Percentiles rank a stretch among this genome's conserved stretches.
Conservation (phyloP, 805 yeast species). For the Grigorovia jiainica region DNA sequence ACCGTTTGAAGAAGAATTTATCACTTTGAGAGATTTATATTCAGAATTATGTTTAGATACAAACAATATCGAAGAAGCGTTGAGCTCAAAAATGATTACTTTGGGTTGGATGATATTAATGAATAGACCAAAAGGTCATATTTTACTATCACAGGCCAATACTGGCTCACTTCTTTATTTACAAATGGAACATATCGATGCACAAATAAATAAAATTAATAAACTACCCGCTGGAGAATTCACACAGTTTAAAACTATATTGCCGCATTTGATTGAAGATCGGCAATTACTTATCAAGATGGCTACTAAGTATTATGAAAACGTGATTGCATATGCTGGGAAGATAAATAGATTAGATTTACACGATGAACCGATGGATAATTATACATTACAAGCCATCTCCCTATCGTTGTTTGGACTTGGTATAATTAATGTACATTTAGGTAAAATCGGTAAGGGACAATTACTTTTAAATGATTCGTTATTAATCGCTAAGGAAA, state of each 20-base stretch:
- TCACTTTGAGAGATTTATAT: conserved; percentile 60
- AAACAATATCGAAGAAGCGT: conserved; percentile 51
- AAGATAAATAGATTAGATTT: conserved; percentile 1
- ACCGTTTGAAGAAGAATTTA: conserved; percentile 61
- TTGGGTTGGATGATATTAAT: conserved; percentile 59
- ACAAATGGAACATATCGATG: conserved; percentile 50
- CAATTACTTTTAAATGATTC: conserved; percentile 53
- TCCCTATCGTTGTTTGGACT: conserved; percentile 73
- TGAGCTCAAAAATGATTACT: conserved; percentile 46
- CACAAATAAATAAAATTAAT: conserved; percentile 5
- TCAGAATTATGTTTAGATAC: conserved; percentile 54
- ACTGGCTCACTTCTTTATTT: conserved; percentile 56
- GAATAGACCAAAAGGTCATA: conserved; percentile 47
- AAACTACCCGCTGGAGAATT: neutral
- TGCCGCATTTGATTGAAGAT: too few species aligned
- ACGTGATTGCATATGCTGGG: conserved; percentile 23
- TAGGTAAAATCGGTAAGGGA: conserved; percentile 44
- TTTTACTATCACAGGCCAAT: conserved; percentile 53
- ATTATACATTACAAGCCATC: conserved; percentile 45
- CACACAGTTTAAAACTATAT: too few species aligned
- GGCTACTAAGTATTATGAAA: conserved; percentile 34
- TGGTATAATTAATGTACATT: conserved; percentile 63
- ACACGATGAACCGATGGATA: conserved; percentile 23
- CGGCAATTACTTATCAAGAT: too few species aligned
- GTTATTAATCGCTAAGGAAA: conserved; percentile 51